Evolutionary conservation across 2,329 filamentous ascomycete species (phyloP).

Genomic region (Dactylellina haptotyla): DNA sequence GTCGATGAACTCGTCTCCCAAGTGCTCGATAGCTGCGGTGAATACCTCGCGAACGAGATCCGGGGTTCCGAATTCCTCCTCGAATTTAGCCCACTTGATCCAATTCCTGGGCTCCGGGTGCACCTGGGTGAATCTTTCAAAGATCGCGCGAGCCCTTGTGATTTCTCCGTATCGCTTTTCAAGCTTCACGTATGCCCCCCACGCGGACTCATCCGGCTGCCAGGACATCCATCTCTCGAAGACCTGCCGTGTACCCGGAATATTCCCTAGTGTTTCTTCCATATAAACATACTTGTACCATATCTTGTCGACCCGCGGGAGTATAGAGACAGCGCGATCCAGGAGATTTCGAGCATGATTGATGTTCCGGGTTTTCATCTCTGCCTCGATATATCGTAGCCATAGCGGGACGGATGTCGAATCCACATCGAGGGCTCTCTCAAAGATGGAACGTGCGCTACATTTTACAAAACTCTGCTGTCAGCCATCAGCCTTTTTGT

Average conservation of each 20-base stretch:
- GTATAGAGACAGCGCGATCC: conserved; percentile 90
- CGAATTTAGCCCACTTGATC: conserved; percentile 98
- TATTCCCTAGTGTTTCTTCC: conserved; percentile 96
- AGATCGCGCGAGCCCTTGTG: conserved; percentile 88
- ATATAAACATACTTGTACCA: conserved; percentile 99
- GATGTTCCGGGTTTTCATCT: conserved; percentile 96
- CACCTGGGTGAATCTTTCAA: conserved; percentile 86
- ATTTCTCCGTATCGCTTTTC: conserved; percentile 96
- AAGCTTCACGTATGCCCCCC: conserved; percentile 95
- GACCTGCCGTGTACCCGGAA: conserved; percentile 88
- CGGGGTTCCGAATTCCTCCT: conserved; percentile 92
- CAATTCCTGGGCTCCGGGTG: conserved; percentile 95
- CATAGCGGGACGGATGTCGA: conserved; percentile 86
- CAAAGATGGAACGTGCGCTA: conserved; percentile 90
- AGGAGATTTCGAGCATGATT: conserved; percentile 95
- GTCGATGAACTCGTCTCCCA: conserved; percentile 95
- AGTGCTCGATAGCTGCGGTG: conserved; percentile 82
- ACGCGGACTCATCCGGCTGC: conserved; percentile 95
- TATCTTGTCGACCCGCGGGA: conserved; percentile 91
- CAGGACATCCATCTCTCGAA: conserved; percentile 99
- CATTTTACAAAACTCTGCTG: conserved; percentile 8
- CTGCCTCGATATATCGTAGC: conserved; percentile 93
- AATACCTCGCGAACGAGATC: conserved; percentile 93
- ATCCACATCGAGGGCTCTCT: conserved; percentile 91
- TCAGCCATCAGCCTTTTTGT: conserved; percentile 53